Base-by-base conservation (phyloP, 164 flowering plant species). In the Annona cherimola region DNA sequence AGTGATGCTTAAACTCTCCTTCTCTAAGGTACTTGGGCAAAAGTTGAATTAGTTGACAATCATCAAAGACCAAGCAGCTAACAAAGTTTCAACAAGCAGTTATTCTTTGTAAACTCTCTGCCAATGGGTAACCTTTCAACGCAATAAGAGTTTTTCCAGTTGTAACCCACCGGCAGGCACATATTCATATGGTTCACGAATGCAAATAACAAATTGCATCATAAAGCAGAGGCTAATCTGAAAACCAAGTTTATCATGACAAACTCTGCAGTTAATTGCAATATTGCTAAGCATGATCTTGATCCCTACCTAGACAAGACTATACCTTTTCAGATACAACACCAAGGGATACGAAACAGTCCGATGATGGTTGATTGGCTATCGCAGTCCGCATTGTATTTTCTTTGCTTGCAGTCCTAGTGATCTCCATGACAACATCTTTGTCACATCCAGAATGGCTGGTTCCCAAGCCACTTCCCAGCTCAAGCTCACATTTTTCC, bases 281-380 rank as follows among this genome's bases (percentile, higher is more conserved):
- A 4, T 7, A 42, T 16, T 16, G 11, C 72, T 57, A 5, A 35
- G 64, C 35, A 50, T 57, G 55, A 20, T 26, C 14, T 41, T 54
- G 18, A 42, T 57, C 35, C 54, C 45, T 63, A 39, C 5, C 4
- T n/a, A 45, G 71, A 66, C 4, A 41, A 35, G 14, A 18, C 14
- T 45, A 20, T 76, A 79, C 81, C 81, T 73, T 73, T 8, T 70
- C 72, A 0, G 74, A 67, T 41, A 71, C 59, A 76, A 76, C 42
- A 55, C 62, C 44, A 67, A 54, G 63, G 44, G 75, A 61, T 11
- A 74, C 55, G 40, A 74, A 71, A 72, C 43, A 71, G 65, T 62
- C 66, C 5, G 83, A 69, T 40, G 77, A 70, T 18, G 64, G 45
- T 41, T 74, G 2, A 59, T 67, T 72, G 3, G 50, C 50, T 19